Conservation (phyloP, 192 early-diverging fungal genomes). For the Coemansia sp. region DNA sequence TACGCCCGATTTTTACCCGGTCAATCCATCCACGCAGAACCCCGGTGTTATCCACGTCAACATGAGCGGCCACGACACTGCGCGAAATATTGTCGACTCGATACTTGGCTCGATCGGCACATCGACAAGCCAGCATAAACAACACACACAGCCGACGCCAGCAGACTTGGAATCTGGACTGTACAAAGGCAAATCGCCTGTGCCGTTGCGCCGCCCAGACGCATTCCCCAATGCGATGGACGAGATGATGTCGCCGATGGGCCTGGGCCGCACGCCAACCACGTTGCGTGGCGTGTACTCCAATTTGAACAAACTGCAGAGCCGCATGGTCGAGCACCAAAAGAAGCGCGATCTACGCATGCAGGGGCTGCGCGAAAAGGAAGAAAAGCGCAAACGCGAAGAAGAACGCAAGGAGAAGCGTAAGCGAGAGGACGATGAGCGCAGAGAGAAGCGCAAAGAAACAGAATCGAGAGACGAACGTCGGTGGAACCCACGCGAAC, state of each 20-base stretch:
- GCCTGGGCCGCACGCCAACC: conserved; percentile 24
- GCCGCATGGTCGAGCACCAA: conserved; percentile 51
- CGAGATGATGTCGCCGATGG: conserved; percentile 5
- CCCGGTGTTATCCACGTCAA: conserved; percentile 51
- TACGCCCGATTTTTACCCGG: conserved; percentile 37
- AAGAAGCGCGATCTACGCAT: conserved; percentile 42
- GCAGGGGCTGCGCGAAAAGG: conserved; percentile 22
- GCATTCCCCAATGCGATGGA: neutral
- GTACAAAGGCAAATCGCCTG: neutral
- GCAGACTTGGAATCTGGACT: conserved; percentile 41
- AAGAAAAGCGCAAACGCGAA: conserved; percentile 15
- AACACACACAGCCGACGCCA: conserved; percentile 11
- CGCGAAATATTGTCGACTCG: conserved; percentile 50
- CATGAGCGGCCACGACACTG: conserved; percentile 50
- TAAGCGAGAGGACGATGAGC: conserved; percentile 5
- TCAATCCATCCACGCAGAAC: conserved; percentile 47
- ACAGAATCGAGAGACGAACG: neutral
- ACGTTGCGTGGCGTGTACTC: conserved; percentile 48
- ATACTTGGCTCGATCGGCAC: conserved; percentile 39
- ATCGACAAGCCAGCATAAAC: conserved; percentile 20
- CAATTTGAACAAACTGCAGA: conserved; percentile 49
- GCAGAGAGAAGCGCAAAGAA: neutral
- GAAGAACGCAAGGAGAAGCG: conserved; percentile 21
- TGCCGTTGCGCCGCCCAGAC: neutral
- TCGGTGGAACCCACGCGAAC: conserved; percentile 12